Evolutionary conservation across 1,284 basidiomycete genomes (phyloP), one percentile per base, ranked within the genome.

Genomic region (Irpex lacteus): DNA sequence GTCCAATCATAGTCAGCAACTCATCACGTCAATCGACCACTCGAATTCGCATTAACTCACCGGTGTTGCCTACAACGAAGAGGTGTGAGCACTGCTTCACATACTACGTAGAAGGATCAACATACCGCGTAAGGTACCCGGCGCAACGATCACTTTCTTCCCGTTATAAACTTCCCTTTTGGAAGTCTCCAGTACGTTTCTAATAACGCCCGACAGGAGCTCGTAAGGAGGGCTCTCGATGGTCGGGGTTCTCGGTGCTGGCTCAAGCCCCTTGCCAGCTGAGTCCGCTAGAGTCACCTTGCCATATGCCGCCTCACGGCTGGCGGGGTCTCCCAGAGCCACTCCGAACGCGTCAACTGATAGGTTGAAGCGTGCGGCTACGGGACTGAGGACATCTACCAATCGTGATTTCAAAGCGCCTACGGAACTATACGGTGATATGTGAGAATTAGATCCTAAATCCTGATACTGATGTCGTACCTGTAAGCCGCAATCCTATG

Each of bases 201-300:
- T 78, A 66, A 87, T 84, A 3, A 80, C 84, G 2, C 82, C 83
- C 13, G 79, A 79, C 3, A 87, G 75, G 19, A 87, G 66, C 47
- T 77, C 70, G 73, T 81, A 89, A 8, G 84, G 79, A 2, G 82
- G 78, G 7, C 73, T 74, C 7, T 76, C 73, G 0, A 76, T 77
- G 26, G 76, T 79, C 1, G 85, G 83, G 3, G 86, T 82, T 6
- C 82, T 72, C 0, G 86, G 85, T 3, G 87, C 82, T 3, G 86
- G 84, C 60, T 86, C 81, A 11, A 85, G 73, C 36, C 77, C 78
- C 1, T 75, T 76, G 9, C 76, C 76, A 62, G 76, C 81, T 7
- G 81, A 78, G 62, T 83, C 78, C 9, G 74, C 72, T 19, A 82
- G 75, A 3, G 78, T 68, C 53, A 75, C 66, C 34, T 67, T 60